Base-by-base conservation (phyloP, 2,329 filamentous ascomycete species). In the Whalleya microplaca region DNA sequence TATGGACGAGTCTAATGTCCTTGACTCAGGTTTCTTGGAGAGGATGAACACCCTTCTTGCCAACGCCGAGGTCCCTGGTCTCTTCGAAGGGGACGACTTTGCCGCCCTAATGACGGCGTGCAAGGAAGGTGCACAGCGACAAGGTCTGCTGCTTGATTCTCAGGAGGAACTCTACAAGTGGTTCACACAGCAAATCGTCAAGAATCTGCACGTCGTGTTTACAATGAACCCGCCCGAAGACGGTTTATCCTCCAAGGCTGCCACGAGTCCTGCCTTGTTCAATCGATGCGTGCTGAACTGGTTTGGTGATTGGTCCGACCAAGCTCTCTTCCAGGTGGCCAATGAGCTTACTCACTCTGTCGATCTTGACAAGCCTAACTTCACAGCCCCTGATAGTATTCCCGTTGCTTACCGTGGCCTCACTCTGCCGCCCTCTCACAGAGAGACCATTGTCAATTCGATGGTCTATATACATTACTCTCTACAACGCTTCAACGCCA, bases 91-190 rank as follows among this genome's bases (percentile, higher is more conserved):
- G n/a, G 95, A 99, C 67, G 95, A 99, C 65, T 94, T 96, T 67
- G 92, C 95, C 16, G 91, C 95, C n/a, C 80, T 99, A 62, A 98
- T 99, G 95, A 99, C 96, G 21, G 92, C 93, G 53, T 99, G 96
- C 80, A 98, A 97, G 74, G 95, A 99, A 78, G 96, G 95, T 57
- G 94, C 95, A 19, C 95, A 99, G 73, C 89, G 93, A 60, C 95
- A 99, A 78, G 95, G 95, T 46, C 82, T 98, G 56, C 86, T 98
- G 56, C 84, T 99, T 1, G 95, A 99, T 76, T 98, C 95, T 1
- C 93, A 96, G 66, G 96, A 99, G 77, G 95, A 99, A 75, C 81
- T 99, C n/a, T 99, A 99, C 83, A 98, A 98, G 78, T 99, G 95
- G 95, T 99, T 99, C 78, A 99, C 96, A 0, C 91, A 96, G 68